These are phyloP conservation scores for Mentha longifolia DNA, from an alignment of 257 asterid species.

Conservation along the genomic window DNA sequence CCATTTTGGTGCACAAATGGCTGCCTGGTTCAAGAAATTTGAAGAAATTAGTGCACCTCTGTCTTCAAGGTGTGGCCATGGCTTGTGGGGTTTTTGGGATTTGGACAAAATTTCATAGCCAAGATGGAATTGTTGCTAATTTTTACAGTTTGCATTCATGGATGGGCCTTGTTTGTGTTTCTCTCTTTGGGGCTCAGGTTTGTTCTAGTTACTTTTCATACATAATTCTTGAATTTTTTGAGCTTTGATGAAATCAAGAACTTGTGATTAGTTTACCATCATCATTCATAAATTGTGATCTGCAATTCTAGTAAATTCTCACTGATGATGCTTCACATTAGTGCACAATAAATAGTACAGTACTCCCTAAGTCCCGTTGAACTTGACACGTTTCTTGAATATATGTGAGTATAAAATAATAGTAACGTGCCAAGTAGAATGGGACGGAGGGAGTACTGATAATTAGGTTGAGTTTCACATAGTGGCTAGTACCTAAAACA, in stretches of 20 bases:
- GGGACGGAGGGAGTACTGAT: neutral
- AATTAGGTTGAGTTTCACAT: neutral
- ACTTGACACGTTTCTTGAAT: too few relatives aligned
- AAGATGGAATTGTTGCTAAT: conserved; percentile 83
- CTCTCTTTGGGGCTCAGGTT: conserved; percentile 89
- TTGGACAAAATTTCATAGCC: conserved; percentile 81
- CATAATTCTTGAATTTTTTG: neutral
- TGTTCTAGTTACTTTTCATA: conserved; percentile 4
- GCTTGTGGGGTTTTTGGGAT: conserved; percentile 83
- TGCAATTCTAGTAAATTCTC: neutral
- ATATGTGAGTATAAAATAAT: too few relatives aligned
- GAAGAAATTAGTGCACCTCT: conserved; percentile 79
- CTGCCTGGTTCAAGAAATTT: conserved; percentile 81
- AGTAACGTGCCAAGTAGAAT: too few relatives aligned
- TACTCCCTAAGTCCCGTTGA: too few relatives aligned
- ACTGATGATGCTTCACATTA: too few relatives aligned
- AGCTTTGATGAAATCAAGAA: conserved; percentile 2
- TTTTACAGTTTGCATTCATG: conserved; percentile 93
- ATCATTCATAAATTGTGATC: neutral
- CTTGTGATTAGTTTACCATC: neutral
- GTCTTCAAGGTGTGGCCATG: conserved; percentile 92
- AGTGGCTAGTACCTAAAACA: neutral
- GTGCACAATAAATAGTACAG: too few relatives aligned
- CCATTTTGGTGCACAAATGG: conserved; percentile 90
- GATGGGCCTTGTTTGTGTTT: conserved; percentile 77